Evolutionary conservation across 305 asterid genomes (phyloP), one percentile per base, ranked within the genome.

Genomic region (Petunia hybrid): DNA sequence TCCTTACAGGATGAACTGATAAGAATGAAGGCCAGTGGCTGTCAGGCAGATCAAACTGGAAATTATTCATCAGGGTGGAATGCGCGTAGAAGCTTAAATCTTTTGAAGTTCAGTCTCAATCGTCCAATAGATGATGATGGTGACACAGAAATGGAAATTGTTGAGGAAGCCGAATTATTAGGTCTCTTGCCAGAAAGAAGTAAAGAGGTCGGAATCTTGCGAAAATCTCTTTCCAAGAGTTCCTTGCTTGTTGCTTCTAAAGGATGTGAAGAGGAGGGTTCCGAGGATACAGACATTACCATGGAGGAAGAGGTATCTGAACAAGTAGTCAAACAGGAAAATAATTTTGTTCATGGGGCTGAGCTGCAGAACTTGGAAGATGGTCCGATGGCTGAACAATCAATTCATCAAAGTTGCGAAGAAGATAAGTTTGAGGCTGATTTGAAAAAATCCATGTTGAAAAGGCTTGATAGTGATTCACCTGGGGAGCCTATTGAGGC

Each of bases 111-210:
- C 78, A 97, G 99, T 87, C 97, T 95, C 82, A 94, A 93, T 86
- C 93, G 97, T 35, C 97, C 99, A 8, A 87, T 90, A 79, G 98
- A 92, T 48, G 92, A 91, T 83, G 99, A 95, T 46, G 91, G 97
- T 73, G 99, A 97, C 89, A 97, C 86, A 84, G 98, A 95, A 90
- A 97, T 97, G 99, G 99, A 97, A 84, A 93, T 94, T 81, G 97
- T 94, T 79, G 90, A 91, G 67, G 85, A 91, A 82, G 86, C 90
- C 31, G 95, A 89, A 56, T 77, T 81, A 80, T 76, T 82, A 66
- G 82, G 39, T 69, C 77, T 82, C 46, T 82, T 53, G 6, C 69
- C 80, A 43, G 83, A 80, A 43, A 68, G 66, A 16, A 51, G 61
- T 12, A 61, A 74, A 53, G 77, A 85, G 79, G 14, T 53, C 38